A percentile compares a stretch with the other conserved stretches of the same genome.
Evolutionary conservation across 1,284 basidiomycete species (phyloP).

Genomic region (Polyporus tsugae): DNA sequence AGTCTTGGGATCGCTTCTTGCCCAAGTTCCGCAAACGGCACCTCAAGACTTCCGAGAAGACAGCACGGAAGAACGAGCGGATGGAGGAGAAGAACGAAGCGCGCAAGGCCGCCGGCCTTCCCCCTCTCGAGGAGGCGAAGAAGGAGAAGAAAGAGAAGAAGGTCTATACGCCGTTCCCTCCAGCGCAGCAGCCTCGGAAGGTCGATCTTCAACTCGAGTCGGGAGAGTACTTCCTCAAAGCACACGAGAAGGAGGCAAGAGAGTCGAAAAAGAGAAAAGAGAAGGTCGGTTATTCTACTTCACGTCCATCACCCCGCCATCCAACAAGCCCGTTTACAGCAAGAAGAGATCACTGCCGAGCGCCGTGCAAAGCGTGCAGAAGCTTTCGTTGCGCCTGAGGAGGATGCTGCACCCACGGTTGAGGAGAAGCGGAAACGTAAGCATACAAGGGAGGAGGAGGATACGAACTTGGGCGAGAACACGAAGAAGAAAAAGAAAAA

Average conservation of each 20-base stretch:
- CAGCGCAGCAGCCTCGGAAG: conserved; percentile 93
- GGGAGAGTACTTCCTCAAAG: conserved; percentile 98
- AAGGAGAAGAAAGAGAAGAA: conserved; percentile 81
- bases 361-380: conserved; percentile 82
- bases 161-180: conserved; percentile 99
- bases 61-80: conserved; percentile 82
- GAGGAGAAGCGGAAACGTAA: conserved; percentile 78
- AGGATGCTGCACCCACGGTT: conserved; percentile 74
- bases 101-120: conserved; percentile 66
- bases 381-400: conserved; percentile 84
- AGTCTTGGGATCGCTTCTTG: conserved; percentile 98
- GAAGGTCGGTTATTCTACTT: conserved; percentile 56
- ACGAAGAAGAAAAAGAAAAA: conserved; percentile 47
- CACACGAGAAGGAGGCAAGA: conserved; percentile 77
- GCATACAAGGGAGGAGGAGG: conserved; percentile 39
- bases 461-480: conserved; percentile 27
- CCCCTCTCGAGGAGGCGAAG: conserved; percentile 45
- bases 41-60: conserved; percentile 92
- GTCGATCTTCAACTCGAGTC: conserved; percentile 96
- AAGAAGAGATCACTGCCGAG: conserved; percentile 76
- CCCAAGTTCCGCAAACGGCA: conserved; percentile 96
- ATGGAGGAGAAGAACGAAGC: conserved; percentile 64
- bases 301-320: background rate
- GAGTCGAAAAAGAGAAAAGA: conserved; percentile 72
- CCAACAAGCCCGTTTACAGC: conserved; percentile 52